Conservation (phyloP, 495 filamentous ascomycete species). For the Penicillium egyptiacum region DNA sequence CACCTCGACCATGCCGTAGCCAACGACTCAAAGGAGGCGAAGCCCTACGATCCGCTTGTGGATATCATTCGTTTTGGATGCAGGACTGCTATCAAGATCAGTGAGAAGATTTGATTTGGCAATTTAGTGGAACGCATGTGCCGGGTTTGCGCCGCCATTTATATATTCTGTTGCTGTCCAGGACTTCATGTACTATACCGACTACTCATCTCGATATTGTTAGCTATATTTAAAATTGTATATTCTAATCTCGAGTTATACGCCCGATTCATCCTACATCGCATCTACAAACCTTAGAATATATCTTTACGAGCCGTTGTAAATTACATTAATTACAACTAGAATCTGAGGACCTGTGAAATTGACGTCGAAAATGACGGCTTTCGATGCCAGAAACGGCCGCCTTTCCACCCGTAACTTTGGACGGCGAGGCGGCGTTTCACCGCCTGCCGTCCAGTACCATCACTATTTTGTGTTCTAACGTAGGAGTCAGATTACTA, state of each 20-base stretch:
- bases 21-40: constrained; percentile 84
- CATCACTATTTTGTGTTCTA: not conserved
- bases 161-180: constrained; percentile 2
- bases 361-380: not conserved
- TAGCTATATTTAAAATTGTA: not conserved
- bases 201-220: not conserved
- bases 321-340: not conserved
- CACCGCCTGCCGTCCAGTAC: not conserved
- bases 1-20: constrained; percentile 94
- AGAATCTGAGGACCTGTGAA: not conserved
- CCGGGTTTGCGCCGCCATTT: not conserved
- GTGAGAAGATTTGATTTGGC: constrained; percentile 67
- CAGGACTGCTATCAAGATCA: constrained; percentile 89
- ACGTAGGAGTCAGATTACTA: too few relatives aligned
- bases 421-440: not conserved
- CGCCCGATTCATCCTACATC: not conserved
- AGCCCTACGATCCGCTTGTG: constrained; percentile 86
- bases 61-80: constrained; percentile 85
- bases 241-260: not conserved
- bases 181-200: constrained; percentile 9
- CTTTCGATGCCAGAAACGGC: not conserved
- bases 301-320: too few relatives aligned
- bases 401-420: not conserved
- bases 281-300: too few relatives aligned
- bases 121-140: not conserved